Evolutionary conservation across 2,329 filamentous ascomycete species (phyloP), one percentile per base, ranked within the genome.

Genomic region (Exophiala viscosa): DNA sequence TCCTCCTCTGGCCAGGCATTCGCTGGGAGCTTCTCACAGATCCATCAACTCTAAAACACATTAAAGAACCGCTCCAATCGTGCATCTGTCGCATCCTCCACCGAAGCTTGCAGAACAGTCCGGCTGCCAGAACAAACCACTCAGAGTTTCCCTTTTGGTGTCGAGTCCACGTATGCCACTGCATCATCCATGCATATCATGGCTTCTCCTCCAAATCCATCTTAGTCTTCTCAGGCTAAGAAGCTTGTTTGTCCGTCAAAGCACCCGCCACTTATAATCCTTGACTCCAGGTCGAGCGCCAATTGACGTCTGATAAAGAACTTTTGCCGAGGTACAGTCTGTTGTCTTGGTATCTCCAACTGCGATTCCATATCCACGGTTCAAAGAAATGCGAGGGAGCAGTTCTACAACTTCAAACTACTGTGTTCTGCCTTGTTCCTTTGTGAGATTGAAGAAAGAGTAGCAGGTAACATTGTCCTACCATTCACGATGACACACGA

Each of bases 11-110:
- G 5, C 18, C n/a, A 11, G 17, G 18, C 28, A 59, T 50, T 59
- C 47, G 56, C 47, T 36, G 14, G 39, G 7, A 28, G 8, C n/a
- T 40, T 36, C 38, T 7, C 18, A 17, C 1, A 10, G 28, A 33
- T 13, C 38, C 49, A 33, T 36, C 51, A 54, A 28, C 49, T 57
- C 53, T 59, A 53, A 59, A 59, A 59, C 56, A 59, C 56, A 59
- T 59, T 59, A 59, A 28, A 52, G 34, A 31, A 8, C 43, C 41
- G 39, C 52, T 48, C 49, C 52, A 58, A 58, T 58, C 55, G 50
- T 39, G 17, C 23, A 17, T 44, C 28, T 28, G 51, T 51, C 55
- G 55, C 51, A 50, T 52, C 40, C 55, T 52, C 48, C 51, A 58
- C 48, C 39, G 44, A 31, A 39, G 43, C 32, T 14, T 42, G 40